Evolutionary conservation across 2,329 filamentous ascomycete species (phyloP).

Genomic region (Hymenoscyphus repandus): DNA sequence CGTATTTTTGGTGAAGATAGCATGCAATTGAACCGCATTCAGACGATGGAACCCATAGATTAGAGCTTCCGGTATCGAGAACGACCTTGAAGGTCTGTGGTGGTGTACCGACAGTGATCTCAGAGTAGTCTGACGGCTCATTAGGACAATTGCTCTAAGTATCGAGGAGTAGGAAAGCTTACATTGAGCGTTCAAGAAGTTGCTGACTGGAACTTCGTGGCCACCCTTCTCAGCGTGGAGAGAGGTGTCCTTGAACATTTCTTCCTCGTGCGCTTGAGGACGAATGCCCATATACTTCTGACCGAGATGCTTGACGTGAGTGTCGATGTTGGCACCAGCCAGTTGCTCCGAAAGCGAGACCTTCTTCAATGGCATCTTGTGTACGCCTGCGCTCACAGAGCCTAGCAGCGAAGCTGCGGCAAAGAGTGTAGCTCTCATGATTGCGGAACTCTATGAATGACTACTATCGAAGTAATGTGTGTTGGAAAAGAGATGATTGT

Average conservation of each 20-base stretch:
- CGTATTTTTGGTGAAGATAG: slow-evolving; percentile 96
- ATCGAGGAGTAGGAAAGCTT: slow-evolving; percentile 36
- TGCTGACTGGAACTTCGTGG: slow-evolving; percentile 85
- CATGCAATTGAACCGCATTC: slow-evolving; percentile 94
- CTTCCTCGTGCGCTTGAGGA: slow-evolving; percentile 62
- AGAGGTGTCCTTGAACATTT: slow-evolving; percentile 73
- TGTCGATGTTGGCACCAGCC: slow-evolving; percentile 74
- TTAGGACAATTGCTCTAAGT: slow-evolving; percentile 10
- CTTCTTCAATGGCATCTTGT: slow-evolving; percentile 99
- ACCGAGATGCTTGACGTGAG: slow-evolving; percentile 74
- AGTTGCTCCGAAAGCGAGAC: slow-evolving; percentile 87
- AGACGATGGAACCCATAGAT: slow-evolving; percentile 93
- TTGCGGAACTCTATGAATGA: slow-evolving; percentile 22
- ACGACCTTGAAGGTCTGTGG: slow-evolving; percentile 97
- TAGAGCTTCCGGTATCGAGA: slow-evolving; percentile 96
- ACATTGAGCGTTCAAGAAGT: slow-evolving; percentile 99
- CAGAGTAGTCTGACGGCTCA: slow-evolving; percentile 75
- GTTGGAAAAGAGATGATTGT: slow-evolving; percentile 7
- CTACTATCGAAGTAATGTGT: slow-evolving; percentile 26
- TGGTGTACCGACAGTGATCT: slow-evolving; percentile 87
- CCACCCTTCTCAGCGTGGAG: slow-evolving; percentile 57
- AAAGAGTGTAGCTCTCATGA: slow-evolving; percentile 82
- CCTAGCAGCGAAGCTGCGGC: slow-evolving; percentile 76
- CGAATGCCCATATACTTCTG: slow-evolving; percentile 95
- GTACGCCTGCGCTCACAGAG: slow-evolving; percentile 76